Conservation (phyloP, 768 basidiomycete genomes). For the Suillus brevipes region DNA sequence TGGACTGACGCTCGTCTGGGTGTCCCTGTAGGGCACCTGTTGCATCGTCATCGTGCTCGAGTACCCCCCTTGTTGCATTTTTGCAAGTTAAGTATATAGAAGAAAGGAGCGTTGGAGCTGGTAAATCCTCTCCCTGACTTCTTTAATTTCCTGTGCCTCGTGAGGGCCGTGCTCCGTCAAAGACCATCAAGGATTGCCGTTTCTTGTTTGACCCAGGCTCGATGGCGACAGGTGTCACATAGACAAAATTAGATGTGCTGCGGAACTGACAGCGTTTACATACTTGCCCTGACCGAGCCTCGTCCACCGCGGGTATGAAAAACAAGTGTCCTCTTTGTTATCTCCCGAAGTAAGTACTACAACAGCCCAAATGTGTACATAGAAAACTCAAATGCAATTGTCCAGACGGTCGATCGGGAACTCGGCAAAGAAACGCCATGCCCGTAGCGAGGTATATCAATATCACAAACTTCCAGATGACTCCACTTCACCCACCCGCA, state of each 20-base stretch:
- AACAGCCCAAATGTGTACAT: background rate
- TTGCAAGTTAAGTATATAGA: background rate
- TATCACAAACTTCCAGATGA: constrained; percentile 4
- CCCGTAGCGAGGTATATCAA: constrained; percentile 7
- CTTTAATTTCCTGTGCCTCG: background rate
- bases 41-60: constrained; percentile 31
- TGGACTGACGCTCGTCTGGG: constrained; percentile 16
- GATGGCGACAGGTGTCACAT: background rate
- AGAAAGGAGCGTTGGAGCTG: background rate
- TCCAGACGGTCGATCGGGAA: background rate
- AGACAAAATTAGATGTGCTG: background rate
- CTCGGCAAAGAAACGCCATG: background rate
- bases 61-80: background rate
- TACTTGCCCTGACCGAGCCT: background rate
- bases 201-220: background rate
- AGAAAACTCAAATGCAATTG: background rate
- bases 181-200: background rate
- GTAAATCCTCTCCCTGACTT: background rate
- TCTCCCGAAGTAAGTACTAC: background rate
- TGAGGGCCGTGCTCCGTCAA: background rate
- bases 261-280: background rate
- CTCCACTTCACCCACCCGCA: constrained; percentile 2
- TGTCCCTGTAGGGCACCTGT: constrained; percentile 27
- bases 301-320: no score
- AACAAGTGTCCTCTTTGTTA: background rate